Percentiles rank a stretch among this genome's conserved stretches.
Conservation (phyloP, 1,284 basidiomycete species). For the Thelephora terrestris region DNA sequence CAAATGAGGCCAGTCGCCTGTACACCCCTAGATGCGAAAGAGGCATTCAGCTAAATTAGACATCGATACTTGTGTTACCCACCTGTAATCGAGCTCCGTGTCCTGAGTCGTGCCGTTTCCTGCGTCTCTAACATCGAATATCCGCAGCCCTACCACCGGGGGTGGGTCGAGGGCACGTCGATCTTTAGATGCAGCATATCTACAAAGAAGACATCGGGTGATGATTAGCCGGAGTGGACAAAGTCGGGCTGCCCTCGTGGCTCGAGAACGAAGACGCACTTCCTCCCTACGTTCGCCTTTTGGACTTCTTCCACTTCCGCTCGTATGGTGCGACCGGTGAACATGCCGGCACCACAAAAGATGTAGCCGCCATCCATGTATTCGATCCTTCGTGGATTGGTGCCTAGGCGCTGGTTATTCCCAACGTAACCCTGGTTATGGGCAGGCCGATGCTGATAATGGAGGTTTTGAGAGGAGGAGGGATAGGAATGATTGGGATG, state of each 20-base stretch:
- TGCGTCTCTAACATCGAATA: conserved; percentile 13
- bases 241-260: too few species aligned
- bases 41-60: too few species aligned
- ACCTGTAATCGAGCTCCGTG: background rate
- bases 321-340: conserved; percentile 7
- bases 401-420: background rate
- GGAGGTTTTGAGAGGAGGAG: too few species aligned
- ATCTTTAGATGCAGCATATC: conserved; percentile 29
- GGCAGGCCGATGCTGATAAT: background rate
- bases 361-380: background rate
- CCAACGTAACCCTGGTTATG: background rate
- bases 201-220: conserved; percentile 9
- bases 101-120: background rate
- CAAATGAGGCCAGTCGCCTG: background rate
- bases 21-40: background rate
- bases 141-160: conserved; percentile 27
- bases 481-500: too few species aligned
- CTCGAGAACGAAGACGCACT: conserved; percentile 6
- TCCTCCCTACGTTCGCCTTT: conserved; percentile 10
- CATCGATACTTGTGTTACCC: background rate
- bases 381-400: background rate
- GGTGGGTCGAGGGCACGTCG: conserved; percentile 33
- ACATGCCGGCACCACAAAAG: background rate
- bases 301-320: conserved; percentile 8
- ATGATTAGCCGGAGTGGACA: background rate